Evolutionary conservation across 1,284 basidiomycete species (phyloP).

Genomic region (Mycena citricolor): DNA sequence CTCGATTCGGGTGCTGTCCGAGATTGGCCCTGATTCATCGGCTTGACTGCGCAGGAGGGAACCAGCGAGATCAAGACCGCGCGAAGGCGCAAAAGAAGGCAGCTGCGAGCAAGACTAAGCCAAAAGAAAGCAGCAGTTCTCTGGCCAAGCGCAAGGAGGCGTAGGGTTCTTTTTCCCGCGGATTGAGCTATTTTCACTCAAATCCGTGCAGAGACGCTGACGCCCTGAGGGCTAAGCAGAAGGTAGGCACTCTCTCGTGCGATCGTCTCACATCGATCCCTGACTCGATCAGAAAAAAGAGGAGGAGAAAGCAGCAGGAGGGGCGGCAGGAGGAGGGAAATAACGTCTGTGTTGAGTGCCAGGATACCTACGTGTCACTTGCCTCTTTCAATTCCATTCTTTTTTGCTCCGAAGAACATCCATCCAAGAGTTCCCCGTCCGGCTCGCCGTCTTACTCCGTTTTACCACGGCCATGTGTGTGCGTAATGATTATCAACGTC

Average conservation of each 20-base stretch:
- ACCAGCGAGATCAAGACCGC: conserved; percentile 77
- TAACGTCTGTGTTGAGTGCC: too few relatives aligned
- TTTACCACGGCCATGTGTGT: too few relatives aligned
- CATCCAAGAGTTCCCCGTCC: too few relatives aligned
- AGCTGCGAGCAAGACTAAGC: conserved; percentile 51
- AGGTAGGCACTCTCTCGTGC: conserved; percentile 46
- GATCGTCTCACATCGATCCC: conserved; percentile 12
- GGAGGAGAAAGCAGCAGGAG: conserved; percentile 48
- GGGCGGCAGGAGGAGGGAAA: conserved; percentile 32
- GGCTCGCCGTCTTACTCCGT: too few relatives aligned
- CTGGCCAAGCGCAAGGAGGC: conserved; percentile 71
- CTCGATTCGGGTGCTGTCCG: too few relatives aligned
- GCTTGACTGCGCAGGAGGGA: too few relatives aligned
- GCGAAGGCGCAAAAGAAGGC: conserved; percentile 72
- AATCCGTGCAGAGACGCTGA: conserved; percentile 62
- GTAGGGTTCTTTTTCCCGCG: conserved; percentile 43
- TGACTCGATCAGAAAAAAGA: conserved; percentile 54
- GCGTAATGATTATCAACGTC: too few relatives aligned
- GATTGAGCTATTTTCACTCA: conserved; percentile 13
- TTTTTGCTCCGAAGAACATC: too few relatives aligned
- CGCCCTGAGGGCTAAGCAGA: conserved; percentile 72
- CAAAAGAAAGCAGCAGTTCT: conserved; percentile 63
- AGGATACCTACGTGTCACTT: too few relatives aligned
- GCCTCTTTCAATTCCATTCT: too few relatives aligned
- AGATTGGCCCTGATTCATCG: too few relatives aligned